Conservation (phyloP, 257 asterid species). For the Paulownia fortunei region DNA sequence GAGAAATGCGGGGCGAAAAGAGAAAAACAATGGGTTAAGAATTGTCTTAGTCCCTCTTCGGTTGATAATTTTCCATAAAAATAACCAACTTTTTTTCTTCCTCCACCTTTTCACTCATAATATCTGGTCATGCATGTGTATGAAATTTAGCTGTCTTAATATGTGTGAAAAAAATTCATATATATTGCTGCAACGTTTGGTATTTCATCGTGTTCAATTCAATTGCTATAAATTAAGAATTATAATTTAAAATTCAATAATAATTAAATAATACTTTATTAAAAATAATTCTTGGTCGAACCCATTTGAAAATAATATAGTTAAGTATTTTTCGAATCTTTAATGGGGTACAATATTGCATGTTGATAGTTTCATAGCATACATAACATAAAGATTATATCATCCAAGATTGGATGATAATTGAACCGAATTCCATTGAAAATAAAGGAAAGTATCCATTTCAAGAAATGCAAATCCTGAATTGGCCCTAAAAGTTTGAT, state of each 20-base stretch:
- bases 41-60: conserved; percentile 33
- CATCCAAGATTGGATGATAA: background rate
- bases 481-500: too few relatives aligned
- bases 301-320: too few relatives aligned
- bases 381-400: background rate
- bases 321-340: too few relatives aligned
- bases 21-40: conserved; percentile 49
- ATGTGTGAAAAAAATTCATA: background rate
- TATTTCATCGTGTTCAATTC: background rate
- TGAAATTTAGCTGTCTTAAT: background rate
- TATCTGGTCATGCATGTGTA: background rate
- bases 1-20: conserved; percentile 50
- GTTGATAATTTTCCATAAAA: conserved; percentile 36
- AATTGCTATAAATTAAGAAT: background rate
- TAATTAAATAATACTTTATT: too few relatives aligned
- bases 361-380: too few relatives aligned
- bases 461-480: too few relatives aligned
- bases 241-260: too few relatives aligned
- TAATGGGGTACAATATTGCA: too few relatives aligned
- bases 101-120: background rate
- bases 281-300: too few relatives aligned
- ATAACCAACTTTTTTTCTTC: conserved; percentile 35
- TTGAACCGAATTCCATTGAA: too few relatives aligned
- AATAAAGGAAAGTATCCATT: too few relatives aligned
- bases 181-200: too few relatives aligned